Evolutionary conservation across 805 yeast species (phyloP).

Genomic region (Metschnikowia matae): DNA sequence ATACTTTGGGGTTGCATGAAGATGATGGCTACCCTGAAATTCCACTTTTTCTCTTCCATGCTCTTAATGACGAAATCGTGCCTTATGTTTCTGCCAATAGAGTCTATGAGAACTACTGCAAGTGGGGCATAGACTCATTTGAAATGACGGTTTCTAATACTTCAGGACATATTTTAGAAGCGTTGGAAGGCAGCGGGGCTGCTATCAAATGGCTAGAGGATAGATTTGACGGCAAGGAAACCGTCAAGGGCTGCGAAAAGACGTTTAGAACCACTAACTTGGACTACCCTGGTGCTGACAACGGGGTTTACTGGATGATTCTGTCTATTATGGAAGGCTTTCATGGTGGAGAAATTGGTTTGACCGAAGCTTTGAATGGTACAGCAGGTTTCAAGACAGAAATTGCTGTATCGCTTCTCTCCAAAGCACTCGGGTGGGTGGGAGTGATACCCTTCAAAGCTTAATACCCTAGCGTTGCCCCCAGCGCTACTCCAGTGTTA

Average conservation of each 20-base stretch:
- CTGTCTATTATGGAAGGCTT: background rate
- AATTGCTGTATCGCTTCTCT: background rate
- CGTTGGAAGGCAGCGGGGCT: slow-evolving; percentile 11
- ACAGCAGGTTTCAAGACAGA: background rate
- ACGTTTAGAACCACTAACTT: slow-evolving; percentile 12
- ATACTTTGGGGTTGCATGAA: slow-evolving; percentile 2
- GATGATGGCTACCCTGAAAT: slow-evolving; percentile 18
- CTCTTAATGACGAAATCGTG: slow-evolving; percentile 20
- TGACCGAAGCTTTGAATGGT: background rate
- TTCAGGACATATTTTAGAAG: slow-evolving; percentile 26
- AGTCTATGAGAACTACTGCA: slow-evolving; percentile 27
- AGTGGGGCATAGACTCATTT: slow-evolving; percentile 23
- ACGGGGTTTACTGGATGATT: slow-evolving; percentile 4
- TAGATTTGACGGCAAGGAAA: slow-evolving; percentile 9
- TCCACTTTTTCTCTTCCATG: slow-evolving; percentile 25
- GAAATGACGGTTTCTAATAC: slow-evolving; percentile 25
- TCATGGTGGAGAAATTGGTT: slow-evolving; percentile 4
- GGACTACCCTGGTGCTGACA: slow-evolving; percentile 13
- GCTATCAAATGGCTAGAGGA: slow-evolving; percentile 12
- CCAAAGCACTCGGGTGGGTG: background rate
- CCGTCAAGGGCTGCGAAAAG: slow-evolving; percentile 10
- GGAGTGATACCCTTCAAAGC: slow-evolving; percentile 2
- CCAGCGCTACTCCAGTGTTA: too few species aligned
- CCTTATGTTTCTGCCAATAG: slow-evolving; percentile 18
- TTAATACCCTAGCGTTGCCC: background rate